Conservation (phyloP, 2,329 filamentous ascomycete genomes). For the Aspergillus quadrilineatus region DNA sequence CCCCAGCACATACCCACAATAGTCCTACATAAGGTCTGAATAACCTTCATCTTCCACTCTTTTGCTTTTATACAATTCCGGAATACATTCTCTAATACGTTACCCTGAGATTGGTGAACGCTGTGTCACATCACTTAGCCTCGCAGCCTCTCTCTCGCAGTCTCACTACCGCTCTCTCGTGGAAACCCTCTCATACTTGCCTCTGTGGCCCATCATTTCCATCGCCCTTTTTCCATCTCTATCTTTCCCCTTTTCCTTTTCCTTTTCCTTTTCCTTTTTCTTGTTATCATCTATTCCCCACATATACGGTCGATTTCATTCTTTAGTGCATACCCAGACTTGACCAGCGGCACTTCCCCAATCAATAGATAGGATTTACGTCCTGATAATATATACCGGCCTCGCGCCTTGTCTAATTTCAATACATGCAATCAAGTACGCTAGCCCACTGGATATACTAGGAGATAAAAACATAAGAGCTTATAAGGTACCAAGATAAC, state of each 20-base stretch:
- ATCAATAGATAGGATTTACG: background rate
- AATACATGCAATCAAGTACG: background rate
- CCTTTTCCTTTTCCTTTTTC: background rate
- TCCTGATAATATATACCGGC: background rate
- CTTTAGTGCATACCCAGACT: background rate
- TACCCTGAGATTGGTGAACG: background rate
- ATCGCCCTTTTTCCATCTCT: too few species aligned
- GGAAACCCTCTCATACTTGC: background rate
- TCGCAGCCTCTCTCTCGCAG: background rate
- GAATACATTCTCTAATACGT: background rate
- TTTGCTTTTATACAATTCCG: background rate
- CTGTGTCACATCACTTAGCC: background rate
- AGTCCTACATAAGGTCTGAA: conserved; percentile 9
- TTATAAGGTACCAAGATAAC: background rate
- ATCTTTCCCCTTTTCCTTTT: background rate
- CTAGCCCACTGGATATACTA: too few species aligned
- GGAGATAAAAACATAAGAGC: too few species aligned
- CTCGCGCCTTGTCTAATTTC: background rate
- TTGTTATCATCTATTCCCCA: conserved; percentile 2
- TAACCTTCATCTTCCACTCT: background rate
- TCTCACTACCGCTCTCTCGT: background rate
- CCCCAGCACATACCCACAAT: conserved; percentile 21
- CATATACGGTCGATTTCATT: background rate
- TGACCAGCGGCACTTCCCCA: background rate
- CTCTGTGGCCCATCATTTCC: background rate